Percentiles rank a stretch among this genome's conserved stretches.
Evolutionary conservation across 139 green algal genomes (phyloP).

Genomic region (Pedinophyceae sp.): DNA sequence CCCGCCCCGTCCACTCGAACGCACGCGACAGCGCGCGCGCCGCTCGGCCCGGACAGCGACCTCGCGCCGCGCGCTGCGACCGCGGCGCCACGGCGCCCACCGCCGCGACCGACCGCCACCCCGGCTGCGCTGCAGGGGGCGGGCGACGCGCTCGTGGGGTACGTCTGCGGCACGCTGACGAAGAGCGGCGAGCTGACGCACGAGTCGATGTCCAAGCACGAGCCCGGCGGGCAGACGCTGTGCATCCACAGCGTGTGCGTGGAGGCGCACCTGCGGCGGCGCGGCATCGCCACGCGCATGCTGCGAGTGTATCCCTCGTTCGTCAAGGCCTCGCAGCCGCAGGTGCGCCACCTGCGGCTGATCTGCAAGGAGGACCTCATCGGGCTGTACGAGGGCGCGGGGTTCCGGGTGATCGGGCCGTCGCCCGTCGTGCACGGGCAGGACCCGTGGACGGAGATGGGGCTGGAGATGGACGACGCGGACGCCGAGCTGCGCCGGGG

Average conservation of each 20-base stretch:
- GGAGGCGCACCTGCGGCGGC: not conserved
- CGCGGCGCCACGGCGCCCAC: too few relatives aligned
- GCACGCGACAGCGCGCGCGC: too few relatives aligned
- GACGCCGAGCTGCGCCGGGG: too few relatives aligned
- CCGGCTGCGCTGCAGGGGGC: too few relatives aligned
- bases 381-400: not conserved
- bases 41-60: too few relatives aligned
- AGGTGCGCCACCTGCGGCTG: conserved; percentile 3
- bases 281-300: not conserved
- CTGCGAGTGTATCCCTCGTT: conserved; percentile 1
- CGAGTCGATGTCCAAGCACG: conserved; percentile 7
- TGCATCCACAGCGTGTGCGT: conserved; percentile 8
- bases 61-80: too few relatives aligned
- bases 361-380: conserved; percentile 8
- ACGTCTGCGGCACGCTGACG: conserved; percentile 7
- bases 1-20: too few relatives aligned
- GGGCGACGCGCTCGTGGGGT: conserved; percentile 5
- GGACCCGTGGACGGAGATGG: conserved; percentile 10
- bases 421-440: conserved; percentile 6
- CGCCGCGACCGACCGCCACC: too few relatives aligned
- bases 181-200: conserved; percentile 5
- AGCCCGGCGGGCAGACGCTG: conserved; percentile 1
- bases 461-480: not conserved
- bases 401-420: conserved; percentile 3
- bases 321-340: not conserved